Evolutionary conservation across 2,329 filamentous ascomycete species (phyloP).

Genomic region (Epichloe sp.): DNA sequence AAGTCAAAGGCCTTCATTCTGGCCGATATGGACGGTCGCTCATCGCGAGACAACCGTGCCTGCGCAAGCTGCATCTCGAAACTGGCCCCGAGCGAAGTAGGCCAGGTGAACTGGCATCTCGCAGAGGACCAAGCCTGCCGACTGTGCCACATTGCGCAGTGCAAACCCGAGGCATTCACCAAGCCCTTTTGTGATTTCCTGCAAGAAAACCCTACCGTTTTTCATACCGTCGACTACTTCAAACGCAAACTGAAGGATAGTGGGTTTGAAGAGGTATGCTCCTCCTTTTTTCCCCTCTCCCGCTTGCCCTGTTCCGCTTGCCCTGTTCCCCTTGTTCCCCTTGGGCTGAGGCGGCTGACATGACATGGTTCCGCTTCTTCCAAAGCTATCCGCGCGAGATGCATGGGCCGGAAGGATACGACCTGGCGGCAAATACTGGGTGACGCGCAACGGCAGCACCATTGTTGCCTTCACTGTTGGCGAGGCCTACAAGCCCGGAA

Average conservation of each 20-base stretch:
- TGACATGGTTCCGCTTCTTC: background rate
- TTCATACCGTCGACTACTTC: slow-evolving; percentile 76
- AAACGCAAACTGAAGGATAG: slow-evolving; percentile 54
- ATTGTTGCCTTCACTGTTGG: slow-evolving; percentile 79
- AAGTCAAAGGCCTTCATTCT: slow-evolving; percentile 34
- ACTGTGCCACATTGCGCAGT: slow-evolving; percentile 25
- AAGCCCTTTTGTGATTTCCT: slow-evolving; percentile 81
- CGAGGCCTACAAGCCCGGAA: slow-evolving; percentile 65
- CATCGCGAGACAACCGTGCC: slow-evolving; percentile 20
- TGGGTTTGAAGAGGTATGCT: slow-evolving; percentile 57
- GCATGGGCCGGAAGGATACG: slow-evolving; percentile 61
- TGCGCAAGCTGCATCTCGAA: slow-evolving; percentile 27
- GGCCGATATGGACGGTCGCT: slow-evolving; percentile 26
- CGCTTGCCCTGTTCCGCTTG: background rate
- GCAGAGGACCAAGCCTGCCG: slow-evolving; percentile 17
- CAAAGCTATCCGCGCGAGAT: slow-evolving; percentile 61
- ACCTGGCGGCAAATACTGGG: slow-evolving; percentile 78
- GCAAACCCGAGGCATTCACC: slow-evolving; percentile 53
- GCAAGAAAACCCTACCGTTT: slow-evolving; percentile 81
- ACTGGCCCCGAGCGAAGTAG: slow-evolving; percentile 16
- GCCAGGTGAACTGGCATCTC: slow-evolving; percentile 20
- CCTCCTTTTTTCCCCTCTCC: background rate
- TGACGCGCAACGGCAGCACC: slow-evolving; percentile 72
- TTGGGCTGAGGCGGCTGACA: background rate
- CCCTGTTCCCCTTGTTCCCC: background rate